A percentile compares a stretch with the other conserved stretches of the same genome.
phyloP scores from a whole-genome alignment of 805 yeast species.

The Metschnikowia dekortorum region DNA sequence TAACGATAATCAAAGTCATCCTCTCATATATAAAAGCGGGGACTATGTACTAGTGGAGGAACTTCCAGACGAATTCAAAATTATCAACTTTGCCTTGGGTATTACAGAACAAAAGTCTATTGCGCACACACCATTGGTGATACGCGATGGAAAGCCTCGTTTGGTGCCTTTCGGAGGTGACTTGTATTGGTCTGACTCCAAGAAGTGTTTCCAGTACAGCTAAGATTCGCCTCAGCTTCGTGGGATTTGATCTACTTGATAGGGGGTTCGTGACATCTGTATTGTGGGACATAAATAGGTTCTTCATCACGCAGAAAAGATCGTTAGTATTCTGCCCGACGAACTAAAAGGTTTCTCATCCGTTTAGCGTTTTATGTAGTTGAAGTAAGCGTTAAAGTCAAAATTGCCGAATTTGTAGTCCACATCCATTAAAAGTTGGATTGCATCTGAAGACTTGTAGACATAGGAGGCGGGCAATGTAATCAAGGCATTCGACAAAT shows the following conservation, averaged over 20 bases:
- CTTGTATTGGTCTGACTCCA: slow-evolving; percentile 1
- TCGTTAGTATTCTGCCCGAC: not conserved
- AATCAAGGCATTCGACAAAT: slow-evolving; percentile 36
- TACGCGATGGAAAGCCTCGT: slow-evolving; percentile 1
- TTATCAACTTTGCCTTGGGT: slow-evolving; percentile 4
- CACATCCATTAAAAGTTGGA: slow-evolving; percentile 57
- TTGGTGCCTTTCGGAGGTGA: not conserved
- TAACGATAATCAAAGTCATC: slow-evolving; percentile 14
- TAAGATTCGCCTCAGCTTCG: not conserved
- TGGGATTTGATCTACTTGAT: not conserved
- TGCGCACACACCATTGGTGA: not conserved
- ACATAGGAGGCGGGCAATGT: slow-evolving; percentile 41
- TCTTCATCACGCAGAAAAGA: not conserved
- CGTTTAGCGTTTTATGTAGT: slow-evolving; percentile 24
- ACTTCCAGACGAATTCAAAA: slow-evolving; percentile 2
- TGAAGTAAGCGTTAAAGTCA: slow-evolving; percentile 45
- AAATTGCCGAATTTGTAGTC: slow-evolving; percentile 59
- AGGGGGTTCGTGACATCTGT: not conserved
- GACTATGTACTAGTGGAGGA: slow-evolving; percentile 14
- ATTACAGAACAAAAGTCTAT: not conserved
- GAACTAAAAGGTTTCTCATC: not conserved
- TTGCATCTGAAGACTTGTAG: slow-evolving; percentile 57
- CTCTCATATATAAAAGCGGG: slow-evolving; percentile 7
- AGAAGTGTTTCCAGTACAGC: not conserved
- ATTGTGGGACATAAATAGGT: not conserved